These are phyloP conservation scores for Wallacemonas sp. DNA, from an alignment of 208 protist species.

Conservation along the genomic window DNA sequence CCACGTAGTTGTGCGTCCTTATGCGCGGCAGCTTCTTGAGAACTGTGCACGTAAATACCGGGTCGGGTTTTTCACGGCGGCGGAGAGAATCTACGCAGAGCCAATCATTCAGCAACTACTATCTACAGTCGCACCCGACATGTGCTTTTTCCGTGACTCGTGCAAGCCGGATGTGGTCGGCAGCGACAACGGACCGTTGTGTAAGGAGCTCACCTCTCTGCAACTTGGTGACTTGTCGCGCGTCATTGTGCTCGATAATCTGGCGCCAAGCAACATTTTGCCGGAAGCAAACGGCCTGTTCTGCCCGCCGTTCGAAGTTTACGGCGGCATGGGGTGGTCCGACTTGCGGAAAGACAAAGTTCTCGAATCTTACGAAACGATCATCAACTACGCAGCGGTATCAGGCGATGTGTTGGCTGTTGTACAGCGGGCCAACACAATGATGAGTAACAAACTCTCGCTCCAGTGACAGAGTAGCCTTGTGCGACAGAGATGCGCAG, in stretches of 20 bases:
- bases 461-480: too few species aligned
- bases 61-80: constrained; percentile 75
- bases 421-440: neutral
- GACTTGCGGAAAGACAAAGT: neutral
- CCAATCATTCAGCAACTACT: constrained; percentile 50
- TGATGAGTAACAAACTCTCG: too few species aligned
- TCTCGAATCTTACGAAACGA: neutral
- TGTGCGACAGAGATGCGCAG: too few species aligned
- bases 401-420: neutral
- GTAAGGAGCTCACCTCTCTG: constrained; percentile 52
- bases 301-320: constrained; percentile 48
- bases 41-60: constrained; percentile 44
- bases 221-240: constrained; percentile 24
- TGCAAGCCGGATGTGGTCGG: constrained; percentile 10
- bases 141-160: constrained; percentile 54
- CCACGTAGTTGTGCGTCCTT: constrained; percentile 55
- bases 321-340: neutral
- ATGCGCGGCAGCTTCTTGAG: constrained; percentile 41
- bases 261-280: constrained; percentile 50
- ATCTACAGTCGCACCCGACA: constrained; percentile 24
- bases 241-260: constrained; percentile 69
- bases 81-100: constrained; percentile 54
- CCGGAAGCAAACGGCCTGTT: constrained; percentile 54
- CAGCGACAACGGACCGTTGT: constrained; percentile 18
- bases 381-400: neutral